Evolutionary conservation across 2,329 filamentous ascomycete genomes (phyloP), one percentile per base, ranked within the genome.

Genomic region (Huntiella abstrusa): DNA sequence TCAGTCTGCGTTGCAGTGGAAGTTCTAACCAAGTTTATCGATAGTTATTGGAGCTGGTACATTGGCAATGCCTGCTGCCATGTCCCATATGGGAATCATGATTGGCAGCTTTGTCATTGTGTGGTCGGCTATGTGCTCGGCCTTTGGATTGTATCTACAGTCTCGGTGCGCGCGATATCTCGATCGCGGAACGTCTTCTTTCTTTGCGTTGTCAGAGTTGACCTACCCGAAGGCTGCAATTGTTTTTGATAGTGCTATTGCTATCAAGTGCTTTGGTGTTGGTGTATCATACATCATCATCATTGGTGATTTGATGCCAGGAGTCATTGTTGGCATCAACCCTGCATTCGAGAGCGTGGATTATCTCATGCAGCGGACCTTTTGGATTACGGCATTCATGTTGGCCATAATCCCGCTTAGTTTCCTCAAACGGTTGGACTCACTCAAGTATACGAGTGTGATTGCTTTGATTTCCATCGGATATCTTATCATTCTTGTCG

Each of bases 331-430:
- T 51, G 91, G 87, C 4, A 88, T 98, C 60, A 74, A 76, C 51
- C 70, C 73, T 41, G 72, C 73, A 15, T 73, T 70, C 13, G 69
- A 73, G 2, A 65, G 56, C 22, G 56, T 80, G 39, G 71, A 76
- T 1, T 96, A 88, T 57, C 64, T 96, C 52, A 71, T 88, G 38
- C 86, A 96, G 58, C 75, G 91, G 43, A 81, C 91, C 59, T 98
- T 98, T 60, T 98, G 91, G 91, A 83, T 98, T 51, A 96, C 91
- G 1, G 87, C 79, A 1, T 98, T 98, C 59, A 94, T 98, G 86
- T 72, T 95, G 52, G 73, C 93, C 51, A 83, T 98, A 53, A 96
- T 98, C 53, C 91, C 91, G 4, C 68, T 98, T 48, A 92, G 86
- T 46, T 98, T 96, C 57, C 67, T 98, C 34, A 79, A 86, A 52